Conservation (phyloP, 345 rosid species). For the Mercurialis annua region DNA sequence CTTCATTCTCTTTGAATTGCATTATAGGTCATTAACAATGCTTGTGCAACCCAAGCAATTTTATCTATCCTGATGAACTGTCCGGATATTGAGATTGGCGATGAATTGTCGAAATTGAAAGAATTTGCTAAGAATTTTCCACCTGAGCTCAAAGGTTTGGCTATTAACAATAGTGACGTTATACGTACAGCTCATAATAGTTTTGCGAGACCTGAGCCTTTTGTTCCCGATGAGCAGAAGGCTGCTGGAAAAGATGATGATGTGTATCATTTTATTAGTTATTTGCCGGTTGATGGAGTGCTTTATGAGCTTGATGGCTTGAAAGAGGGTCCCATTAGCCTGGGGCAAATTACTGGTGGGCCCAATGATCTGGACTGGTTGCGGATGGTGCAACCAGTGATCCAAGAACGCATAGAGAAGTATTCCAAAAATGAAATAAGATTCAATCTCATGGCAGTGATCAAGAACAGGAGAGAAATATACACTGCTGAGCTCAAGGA, state of each 20-base stretch:
- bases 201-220: conserved; percentile 98
- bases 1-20: not conserved
- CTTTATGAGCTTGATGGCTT: conserved; percentile 95
- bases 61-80: conserved; percentile 85
- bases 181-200: conserved; percentile 91
- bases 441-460: conserved; percentile 91
- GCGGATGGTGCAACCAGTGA: conserved; percentile 87
- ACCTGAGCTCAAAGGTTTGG: conserved; percentile 89
- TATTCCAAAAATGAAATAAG: conserved; percentile 92
- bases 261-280: conserved; percentile 95
- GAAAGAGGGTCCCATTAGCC: conserved; percentile 95
- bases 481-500: conserved; percentile 85
- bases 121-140: conserved; percentile 92
- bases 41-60: conserved; percentile 99
- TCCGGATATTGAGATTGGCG: conserved; percentile 84
- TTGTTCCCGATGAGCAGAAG: conserved; percentile 87
- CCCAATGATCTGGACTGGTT: conserved; percentile 72
- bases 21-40: conserved; percentile 85
- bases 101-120: conserved; percentile 70
- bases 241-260: conserved; percentile 89
- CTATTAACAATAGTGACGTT: conserved; percentile 93
- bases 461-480: conserved; percentile 82
- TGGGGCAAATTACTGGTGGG: conserved; percentile 68
- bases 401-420: conserved; percentile 88
- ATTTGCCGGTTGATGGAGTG: conserved; percentile 84